A percentile compares a stretch with the other conserved stretches of the same genome.
Conservation (phyloP, 2,329 filamentous ascomycete species). For the Diaporthe ampelina region DNA sequence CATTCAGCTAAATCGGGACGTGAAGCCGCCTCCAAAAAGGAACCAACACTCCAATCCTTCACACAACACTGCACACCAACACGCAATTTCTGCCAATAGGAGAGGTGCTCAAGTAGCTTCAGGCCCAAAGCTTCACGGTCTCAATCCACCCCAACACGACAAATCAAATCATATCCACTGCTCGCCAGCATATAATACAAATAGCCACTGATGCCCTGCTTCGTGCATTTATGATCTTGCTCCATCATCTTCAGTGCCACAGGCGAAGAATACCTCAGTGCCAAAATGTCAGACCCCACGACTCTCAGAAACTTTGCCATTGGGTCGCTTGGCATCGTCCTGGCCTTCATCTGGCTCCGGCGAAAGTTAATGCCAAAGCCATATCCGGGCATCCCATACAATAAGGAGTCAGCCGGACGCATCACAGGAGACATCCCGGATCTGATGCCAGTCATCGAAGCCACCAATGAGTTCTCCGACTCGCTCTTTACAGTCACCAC, state of each 20-base stretch:
- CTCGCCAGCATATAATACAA: not conserved
- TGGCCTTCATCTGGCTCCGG: not conserved
- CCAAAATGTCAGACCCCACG: not conserved
- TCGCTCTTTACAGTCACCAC: constrained; percentile 22
- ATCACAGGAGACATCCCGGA: constrained; percentile 23
- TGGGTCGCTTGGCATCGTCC: not conserved
- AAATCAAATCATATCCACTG: not conserved
- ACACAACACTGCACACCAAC: not conserved
- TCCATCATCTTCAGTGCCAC: too few species aligned
- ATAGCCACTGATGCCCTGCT: not conserved
- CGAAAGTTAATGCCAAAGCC: constrained; percentile 11
- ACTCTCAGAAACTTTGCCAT: not conserved
- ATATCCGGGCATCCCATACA: constrained; percentile 28
- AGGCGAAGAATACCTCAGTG: not conserved
- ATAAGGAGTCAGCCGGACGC: not conserved
- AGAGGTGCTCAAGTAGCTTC: not conserved
- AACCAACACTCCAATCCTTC: not conserved
- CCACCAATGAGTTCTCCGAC: constrained; percentile 26
- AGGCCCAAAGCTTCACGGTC: not conserved
- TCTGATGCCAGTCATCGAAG: not conserved
- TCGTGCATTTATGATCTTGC: not conserved
- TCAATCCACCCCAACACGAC: too few species aligned
- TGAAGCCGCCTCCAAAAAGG: not conserved
- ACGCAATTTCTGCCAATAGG: not conserved
- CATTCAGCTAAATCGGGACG: not conserved